A percentile compares a stretch with the other conserved stretches of the same genome.
Conservation (phyloP, 306 rosid genomes). For the Lagenaria siceraria region DNA sequence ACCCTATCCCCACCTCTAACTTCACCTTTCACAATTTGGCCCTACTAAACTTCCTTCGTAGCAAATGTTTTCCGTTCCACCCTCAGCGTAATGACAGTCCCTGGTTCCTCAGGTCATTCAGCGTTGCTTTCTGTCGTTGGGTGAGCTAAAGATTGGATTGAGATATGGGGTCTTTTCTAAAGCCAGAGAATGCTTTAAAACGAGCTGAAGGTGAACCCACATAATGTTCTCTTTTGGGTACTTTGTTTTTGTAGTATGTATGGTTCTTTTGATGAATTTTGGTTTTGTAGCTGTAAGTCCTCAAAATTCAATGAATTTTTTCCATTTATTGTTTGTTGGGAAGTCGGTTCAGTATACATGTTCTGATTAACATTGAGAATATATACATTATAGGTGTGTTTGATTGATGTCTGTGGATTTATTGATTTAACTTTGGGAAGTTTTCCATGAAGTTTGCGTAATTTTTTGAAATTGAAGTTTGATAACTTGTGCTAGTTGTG, state of each 20-base stretch:
- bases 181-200: constrained; percentile 55
- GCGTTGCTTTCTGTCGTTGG: constrained; percentile 3
- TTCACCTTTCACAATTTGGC: too few relatives aligned
- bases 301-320: neutral
- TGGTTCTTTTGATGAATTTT: neutral
- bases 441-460: too few relatives aligned
- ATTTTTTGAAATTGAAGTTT: too few relatives aligned
- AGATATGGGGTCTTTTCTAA: constrained; percentile 34
- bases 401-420: too few relatives aligned
- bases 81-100: too few relatives aligned
- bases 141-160: constrained; percentile 6
- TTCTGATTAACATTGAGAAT: neutral
- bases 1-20: too few relatives aligned
- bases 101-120: constrained; percentile 10
- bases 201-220: constrained; percentile 45
- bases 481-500: too few relatives aligned
- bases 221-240: neutral
- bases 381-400: too few relatives aligned
- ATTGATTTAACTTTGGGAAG: too few relatives aligned
- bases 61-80: too few relatives aligned
- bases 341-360: neutral
- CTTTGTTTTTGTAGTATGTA: neutral
- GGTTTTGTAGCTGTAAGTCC: neutral
- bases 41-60: too few relatives aligned
- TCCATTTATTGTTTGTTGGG: neutral